These are phyloP conservation scores for Candida piceae DNA, from an alignment of 805 yeast species.

Conservation along the genomic window DNA sequence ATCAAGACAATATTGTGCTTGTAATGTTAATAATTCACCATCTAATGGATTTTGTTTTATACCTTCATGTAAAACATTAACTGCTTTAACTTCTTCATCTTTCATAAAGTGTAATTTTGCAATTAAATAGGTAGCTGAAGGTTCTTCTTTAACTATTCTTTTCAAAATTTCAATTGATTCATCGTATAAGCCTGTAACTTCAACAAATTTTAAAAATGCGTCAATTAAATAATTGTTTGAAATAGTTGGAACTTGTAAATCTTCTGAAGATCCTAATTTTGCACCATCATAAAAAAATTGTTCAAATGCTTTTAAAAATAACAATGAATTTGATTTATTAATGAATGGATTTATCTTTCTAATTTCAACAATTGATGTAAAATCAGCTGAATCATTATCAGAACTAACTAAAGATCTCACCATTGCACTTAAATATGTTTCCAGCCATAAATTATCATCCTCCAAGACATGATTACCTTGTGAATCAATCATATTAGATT, in stretches of 20 bases:
- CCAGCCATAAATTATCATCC: slow-evolving; percentile 46
- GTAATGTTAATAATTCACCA: slow-evolving; percentile 48
- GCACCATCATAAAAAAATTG: slow-evolving; percentile 61
- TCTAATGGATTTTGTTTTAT: slow-evolving; percentile 46
- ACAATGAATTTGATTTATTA: slow-evolving; percentile 39
- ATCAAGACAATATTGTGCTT: slow-evolving; percentile 51
- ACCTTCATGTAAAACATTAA: slow-evolving; percentile 47
- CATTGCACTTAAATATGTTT: slow-evolving; percentile 65
- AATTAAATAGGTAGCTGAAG: slow-evolving; percentile 52
- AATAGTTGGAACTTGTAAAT: slow-evolving; percentile 61
- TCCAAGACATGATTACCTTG: slow-evolving; percentile 54
- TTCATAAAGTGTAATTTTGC: slow-evolving; percentile 48
- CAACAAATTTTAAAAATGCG: slow-evolving; percentile 59
- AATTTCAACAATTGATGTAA: slow-evolving; percentile 70
- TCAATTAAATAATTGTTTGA: slow-evolving; percentile 69
- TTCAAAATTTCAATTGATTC: slow-evolving; percentile 56
- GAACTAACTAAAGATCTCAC: slow-evolving; percentile 65
- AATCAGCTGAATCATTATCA: slow-evolving; percentile 69
- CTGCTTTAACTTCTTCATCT: slow-evolving; percentile 58
- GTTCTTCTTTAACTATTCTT: slow-evolving; percentile 46
- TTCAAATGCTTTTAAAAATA: slow-evolving; percentile 63
- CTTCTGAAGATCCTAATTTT: slow-evolving; percentile 58
- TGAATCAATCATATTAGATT: slow-evolving; percentile 43
- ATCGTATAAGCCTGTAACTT: slow-evolving; percentile 60
- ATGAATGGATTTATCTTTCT: slow-evolving; percentile 76